phyloP scores from a whole-genome alignment of 2,329 filamentous ascomycete species.

The Ophiostoma ips region DNA sequence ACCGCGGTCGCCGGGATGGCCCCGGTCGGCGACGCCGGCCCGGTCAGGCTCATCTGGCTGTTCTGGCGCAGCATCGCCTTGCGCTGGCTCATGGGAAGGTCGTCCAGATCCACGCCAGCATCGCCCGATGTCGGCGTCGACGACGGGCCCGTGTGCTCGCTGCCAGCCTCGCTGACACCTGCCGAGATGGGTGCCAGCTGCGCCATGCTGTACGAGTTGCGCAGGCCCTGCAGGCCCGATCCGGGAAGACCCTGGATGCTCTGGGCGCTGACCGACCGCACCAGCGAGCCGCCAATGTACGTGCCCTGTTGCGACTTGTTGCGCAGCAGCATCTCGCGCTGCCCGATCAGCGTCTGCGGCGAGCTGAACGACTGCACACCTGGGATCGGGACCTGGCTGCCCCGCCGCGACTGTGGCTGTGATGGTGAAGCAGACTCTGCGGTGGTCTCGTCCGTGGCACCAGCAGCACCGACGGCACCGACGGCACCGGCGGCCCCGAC shows the following conservation, averaged over 20 bases:
- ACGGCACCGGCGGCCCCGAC: slow-evolving; percentile 9
- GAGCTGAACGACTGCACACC: slow-evolving; percentile 37
- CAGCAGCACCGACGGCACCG: background rate
- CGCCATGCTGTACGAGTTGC: background rate
- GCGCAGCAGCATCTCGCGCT: slow-evolving; percentile 40
- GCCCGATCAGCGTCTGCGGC: slow-evolving; percentile 41
- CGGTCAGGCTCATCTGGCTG: slow-evolving; percentile 23
- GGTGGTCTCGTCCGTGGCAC: too few relatives aligned
- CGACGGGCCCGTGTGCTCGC: background rate
- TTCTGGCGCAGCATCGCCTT: slow-evolving; percentile 44
- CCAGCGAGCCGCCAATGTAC: slow-evolving; percentile 16
- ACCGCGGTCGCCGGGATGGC: slow-evolving; percentile 20
- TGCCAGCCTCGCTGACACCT: slow-evolving; percentile 3
- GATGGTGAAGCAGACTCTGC: too few relatives aligned
- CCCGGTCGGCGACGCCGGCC: slow-evolving; percentile 3
- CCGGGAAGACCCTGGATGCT: too few relatives aligned
- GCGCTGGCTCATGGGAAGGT: slow-evolving; percentile 59
- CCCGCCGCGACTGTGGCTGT: background rate
- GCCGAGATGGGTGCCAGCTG: slow-evolving; percentile 1
- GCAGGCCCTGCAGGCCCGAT: background rate
- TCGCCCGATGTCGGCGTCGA: background rate
- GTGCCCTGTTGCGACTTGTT: slow-evolving; percentile 33
- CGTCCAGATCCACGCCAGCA: slow-evolving; percentile 38
- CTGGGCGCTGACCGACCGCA: slow-evolving; percentile 8
- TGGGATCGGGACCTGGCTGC: slow-evolving; percentile 22